Base-by-base conservation (phyloP, 441 rosid genomes). In the Erodium trifolium region DNA sequence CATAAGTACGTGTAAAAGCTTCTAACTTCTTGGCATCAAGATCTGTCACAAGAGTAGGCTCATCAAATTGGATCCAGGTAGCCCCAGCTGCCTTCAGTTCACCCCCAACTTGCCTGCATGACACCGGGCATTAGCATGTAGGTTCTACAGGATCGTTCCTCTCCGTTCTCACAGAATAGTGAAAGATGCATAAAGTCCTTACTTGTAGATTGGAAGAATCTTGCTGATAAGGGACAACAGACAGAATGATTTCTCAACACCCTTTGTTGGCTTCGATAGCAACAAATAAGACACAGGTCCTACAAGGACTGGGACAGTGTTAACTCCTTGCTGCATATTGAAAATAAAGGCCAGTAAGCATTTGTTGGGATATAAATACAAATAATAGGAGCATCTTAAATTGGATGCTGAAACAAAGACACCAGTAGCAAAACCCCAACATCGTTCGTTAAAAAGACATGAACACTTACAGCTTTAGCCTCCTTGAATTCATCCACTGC, bases 31-130 rank as follows among this genome's bases (percentile, higher is more conserved):
- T 85, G 67, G 87, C 77, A 60, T 91, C 97, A 35, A 91, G 99
- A 81, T 89, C 97, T 93, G 86, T 71, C 39, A 88, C 95, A 71
- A 89, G 88, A 43, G 91, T 81, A 66, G 99, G 95, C 84, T 93
- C 97, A 76, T 93, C 97, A 72, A 93, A 78, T 80, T 93, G 99
- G 79, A 93, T 91, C 92, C 96, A 89, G 66, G 92, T 71, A 47
- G 99, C 97, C 78, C 97, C 96, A 80, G 97, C 96, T 49, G 79
- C 97, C 80, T 93, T 91, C 62, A 93, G 97, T 83, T 93, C 99
- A n/a, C 79, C 64, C 34, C 91, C 74, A 66, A 91, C 97, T 78
- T 93, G 95, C 91, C 98, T 93, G 79, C 57, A 67, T 81, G 49
- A 9, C 49, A 43, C 49, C 5, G 13, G 49, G 11, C 13, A 43